Base-by-base conservation (phyloP, 148 eudicot genomes). In the Selenicereus undatus region DNA sequence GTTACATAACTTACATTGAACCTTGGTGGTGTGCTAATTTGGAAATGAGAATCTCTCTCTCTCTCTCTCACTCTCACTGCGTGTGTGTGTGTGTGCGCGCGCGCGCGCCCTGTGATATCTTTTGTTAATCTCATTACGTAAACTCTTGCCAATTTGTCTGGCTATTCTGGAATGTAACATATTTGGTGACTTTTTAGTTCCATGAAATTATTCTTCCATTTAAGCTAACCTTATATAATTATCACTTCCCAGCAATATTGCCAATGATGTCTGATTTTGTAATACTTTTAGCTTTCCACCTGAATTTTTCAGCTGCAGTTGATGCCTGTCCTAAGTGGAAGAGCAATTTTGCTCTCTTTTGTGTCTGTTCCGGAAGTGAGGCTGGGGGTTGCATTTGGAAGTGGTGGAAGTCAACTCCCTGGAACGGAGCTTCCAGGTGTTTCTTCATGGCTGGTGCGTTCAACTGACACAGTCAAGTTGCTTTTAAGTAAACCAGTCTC, bases 341-440 rank as follows among this genome's bases (percentile, higher is more conserved):
- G 88, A 89, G 99, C 93, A 35, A 21, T 96, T 75, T 71, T 92
- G 78, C 89, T 92, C 88, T 96, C 99, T 24, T 96, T 96, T 89
- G 43, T 96, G 68, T 80, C 97, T 26, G 87, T 83, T 78, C 99
- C 99, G 6, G 99, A 94, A 81, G 95, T 96, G 73, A 91, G 95
- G 84, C 87, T 94, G 62, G 97, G 93, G 64, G 87, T 96, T 81
- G 95, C 98, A 72, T 91, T 94, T 85, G 99, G 99, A 69, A 87
- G 94, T 84, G 97, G 99, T 81, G 93, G 91, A 81, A 92, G 89
- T 85, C 97, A 96, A 80, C 90, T 96, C 84, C 99, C 99, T 79
- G 98, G 98, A 79, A 92, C 93, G 72, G 99, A 93, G 77, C 86
- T 96, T 64, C 95, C 99, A 2, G 99, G 93, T 73, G 98, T 96